phyloP scores from a whole-genome alignment of 441 rosid species.

The Pelargonium fulgidum region DNA sequence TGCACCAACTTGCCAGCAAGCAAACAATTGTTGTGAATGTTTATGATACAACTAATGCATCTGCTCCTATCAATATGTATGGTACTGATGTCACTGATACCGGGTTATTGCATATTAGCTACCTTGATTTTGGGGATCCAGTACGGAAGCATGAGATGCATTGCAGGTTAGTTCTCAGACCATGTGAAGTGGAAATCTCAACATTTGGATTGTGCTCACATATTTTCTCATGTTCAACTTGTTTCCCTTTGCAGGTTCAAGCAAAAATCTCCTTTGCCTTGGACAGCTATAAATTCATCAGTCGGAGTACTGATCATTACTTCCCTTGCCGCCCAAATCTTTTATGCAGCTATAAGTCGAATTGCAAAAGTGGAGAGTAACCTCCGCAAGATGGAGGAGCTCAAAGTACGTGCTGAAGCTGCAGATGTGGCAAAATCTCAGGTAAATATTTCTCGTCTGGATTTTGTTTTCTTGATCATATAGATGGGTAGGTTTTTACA shows the following conservation, averaged over 20 bases:
- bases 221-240: conserved; percentile 13
- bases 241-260: conserved; percentile 46
- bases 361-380: conserved; percentile 77
- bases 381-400: conserved; percentile 59
- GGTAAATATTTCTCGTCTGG: conserved; percentile 33
- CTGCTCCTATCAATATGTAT: conserved; percentile 69
- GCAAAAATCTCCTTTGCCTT: conserved; percentile 68
- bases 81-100: conserved; percentile 61
- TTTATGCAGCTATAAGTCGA: conserved; percentile 62
- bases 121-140: conserved; percentile 93
- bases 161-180: conserved; percentile 60
- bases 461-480: background rate
- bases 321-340: conserved; percentile 70
- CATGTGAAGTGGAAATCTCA: background rate
- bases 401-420: conserved; percentile 91
- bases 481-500: background rate
- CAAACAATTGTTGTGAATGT: conserved; percentile 84
- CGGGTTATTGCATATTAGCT: conserved; percentile 52
- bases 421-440: conserved; percentile 98
- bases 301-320: conserved; percentile 54
- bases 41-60: conserved; percentile 72
- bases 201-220: background rate
- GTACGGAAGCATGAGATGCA: conserved; percentile 83
- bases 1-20: conserved; percentile 93
- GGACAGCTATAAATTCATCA: conserved; percentile 72